Conservation (phyloP, 805 yeast genomes). For the Dipodascus albidus region DNA sequence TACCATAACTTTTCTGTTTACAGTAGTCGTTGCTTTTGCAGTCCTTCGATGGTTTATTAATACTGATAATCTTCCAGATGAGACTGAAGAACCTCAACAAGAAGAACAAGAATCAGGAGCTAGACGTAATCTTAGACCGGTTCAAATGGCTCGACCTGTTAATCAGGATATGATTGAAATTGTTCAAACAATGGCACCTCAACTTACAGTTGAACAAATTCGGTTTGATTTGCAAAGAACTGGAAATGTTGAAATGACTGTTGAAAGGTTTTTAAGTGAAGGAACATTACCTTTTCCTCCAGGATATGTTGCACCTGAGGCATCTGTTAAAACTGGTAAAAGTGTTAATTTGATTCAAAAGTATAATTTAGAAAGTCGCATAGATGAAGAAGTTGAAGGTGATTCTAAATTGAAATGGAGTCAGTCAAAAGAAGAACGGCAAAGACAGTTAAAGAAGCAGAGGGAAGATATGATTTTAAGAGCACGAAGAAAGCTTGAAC, state of each 20-base stretch:
- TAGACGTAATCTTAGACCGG: slow-evolving; percentile 4
- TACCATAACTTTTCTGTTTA: slow-evolving; percentile 14
- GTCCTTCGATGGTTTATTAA: slow-evolving; percentile 12
- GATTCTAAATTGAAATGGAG: slow-evolving; percentile 29
- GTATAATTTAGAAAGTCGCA: slow-evolving; percentile 30
- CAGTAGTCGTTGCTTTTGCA: slow-evolving; percentile 14
- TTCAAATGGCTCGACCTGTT: slow-evolving; percentile 18
- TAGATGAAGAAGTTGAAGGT: not conserved
- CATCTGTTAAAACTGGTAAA: slow-evolving; percentile 6
- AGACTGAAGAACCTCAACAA: slow-evolving; percentile 2
- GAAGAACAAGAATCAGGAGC: not conserved
- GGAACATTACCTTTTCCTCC: slow-evolving; percentile 40
- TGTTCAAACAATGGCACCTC: slow-evolving; percentile 76
- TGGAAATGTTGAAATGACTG: slow-evolving; percentile 62
- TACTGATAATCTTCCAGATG: slow-evolving; percentile 3
- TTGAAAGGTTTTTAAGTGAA: slow-evolving; percentile 54
- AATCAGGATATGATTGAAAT: slow-evolving; percentile 60
- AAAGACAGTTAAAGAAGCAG: slow-evolving; percentile 34
- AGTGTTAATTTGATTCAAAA: slow-evolving; percentile 28
- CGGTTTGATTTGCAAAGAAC: slow-evolving; percentile 60
- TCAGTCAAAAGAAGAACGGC: slow-evolving; percentile 32
- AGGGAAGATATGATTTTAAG: slow-evolving; percentile 46
- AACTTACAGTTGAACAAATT: slow-evolving; percentile 56
- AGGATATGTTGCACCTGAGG: slow-evolving; percentile 7
- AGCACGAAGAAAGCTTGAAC: slow-evolving; percentile 39